Percentiles rank a stretch among this genome's conserved stretches.
These are phyloP conservation scores for Eucalyptus coolabah DNA, from an alignment of 345 rosid species.

Conservation along the genomic window DNA sequence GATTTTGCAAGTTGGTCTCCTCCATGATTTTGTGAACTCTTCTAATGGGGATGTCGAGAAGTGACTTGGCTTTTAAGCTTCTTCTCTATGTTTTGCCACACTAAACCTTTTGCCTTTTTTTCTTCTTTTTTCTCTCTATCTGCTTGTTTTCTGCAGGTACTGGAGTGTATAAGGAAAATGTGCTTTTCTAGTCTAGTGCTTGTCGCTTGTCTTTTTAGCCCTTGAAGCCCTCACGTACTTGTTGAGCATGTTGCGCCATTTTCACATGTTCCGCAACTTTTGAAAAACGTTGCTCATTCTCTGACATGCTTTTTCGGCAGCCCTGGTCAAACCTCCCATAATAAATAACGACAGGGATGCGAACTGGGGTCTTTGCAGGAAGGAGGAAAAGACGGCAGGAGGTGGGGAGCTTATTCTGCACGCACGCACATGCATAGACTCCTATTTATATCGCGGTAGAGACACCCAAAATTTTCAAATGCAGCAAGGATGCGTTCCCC, in stretches of 20 bases:
- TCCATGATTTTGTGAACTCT: too few relatives aligned
- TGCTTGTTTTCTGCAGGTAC: not conserved
- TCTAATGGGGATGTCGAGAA: too few relatives aligned
- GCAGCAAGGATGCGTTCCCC: too few relatives aligned
- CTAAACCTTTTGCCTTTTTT: too few relatives aligned
- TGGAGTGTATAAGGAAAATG: not conserved
- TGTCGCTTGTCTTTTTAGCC: not conserved
- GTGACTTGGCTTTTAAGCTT: too few relatives aligned
- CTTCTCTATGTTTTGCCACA: too few relatives aligned
- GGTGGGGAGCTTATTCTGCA: not conserved
- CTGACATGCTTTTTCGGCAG: not conserved
- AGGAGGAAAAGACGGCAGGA: not conserved
- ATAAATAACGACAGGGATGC: not conserved
- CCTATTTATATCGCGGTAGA: too few relatives aligned
- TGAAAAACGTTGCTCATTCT: too few relatives aligned
- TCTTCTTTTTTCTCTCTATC: not conserved
- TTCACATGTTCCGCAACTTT: not conserved
- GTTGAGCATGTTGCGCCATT: not conserved
- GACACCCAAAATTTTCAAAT: too few relatives aligned
- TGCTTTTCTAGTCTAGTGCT: not conserved
- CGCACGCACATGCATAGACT: too few relatives aligned
- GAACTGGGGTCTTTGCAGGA: not conserved
- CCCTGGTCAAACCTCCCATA: not conserved
- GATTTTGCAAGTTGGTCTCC: not conserved
- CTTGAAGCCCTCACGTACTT: not conserved